Evolutionary conservation across 1,284 basidiomycete genomes (phyloP), one percentile per base, ranked within the genome.

Genomic region (Leccinum huronense): DNA sequence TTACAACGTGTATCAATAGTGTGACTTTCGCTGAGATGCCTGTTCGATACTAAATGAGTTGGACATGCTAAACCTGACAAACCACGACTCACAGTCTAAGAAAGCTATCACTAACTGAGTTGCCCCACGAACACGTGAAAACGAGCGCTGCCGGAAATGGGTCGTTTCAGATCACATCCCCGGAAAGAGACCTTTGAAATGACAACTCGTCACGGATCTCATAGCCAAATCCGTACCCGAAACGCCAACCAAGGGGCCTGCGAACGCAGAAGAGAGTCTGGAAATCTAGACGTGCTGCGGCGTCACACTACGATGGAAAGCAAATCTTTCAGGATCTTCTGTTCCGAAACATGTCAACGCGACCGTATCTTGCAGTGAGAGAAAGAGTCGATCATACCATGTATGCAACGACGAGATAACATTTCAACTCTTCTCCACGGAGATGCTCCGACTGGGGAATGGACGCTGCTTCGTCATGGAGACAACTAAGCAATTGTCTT

Each of bases 151-250:
- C 58, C 57, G 64, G 61, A 69, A 61, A 72, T 68, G 48, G 54
- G 5, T 83, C 86, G 93, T 67, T 90, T 79, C 16, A 93, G 93
- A 78, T 96, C 93, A 42, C 89, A 81, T 57, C 93, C 79, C 67
- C 93, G 90, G 76, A 40, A 95, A 95, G 36, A 91, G 73, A 16
- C 85, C 84, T 53, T 53, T 53, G 51, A 2, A 86, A 88, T 73
- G 93, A 90, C 58, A 87, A 87, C 73, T 93, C 92, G 75, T 95
- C 93, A 68, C 89, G 86, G 78, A 82, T 91, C 72, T 93, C 91
- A 70, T 85, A 91, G 70, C 91, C 90, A 57, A 92, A 73, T 23
- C 87, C 88, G 74, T 94, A 93, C 54, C 93, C 93, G 16, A 95
- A 81, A 54, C 91, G 84, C 42, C 94, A 80, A 59, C 91, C 83